Conservation (phyloP, 495 filamentous ascomycete genomes). For the Xylaria acuta region DNA sequence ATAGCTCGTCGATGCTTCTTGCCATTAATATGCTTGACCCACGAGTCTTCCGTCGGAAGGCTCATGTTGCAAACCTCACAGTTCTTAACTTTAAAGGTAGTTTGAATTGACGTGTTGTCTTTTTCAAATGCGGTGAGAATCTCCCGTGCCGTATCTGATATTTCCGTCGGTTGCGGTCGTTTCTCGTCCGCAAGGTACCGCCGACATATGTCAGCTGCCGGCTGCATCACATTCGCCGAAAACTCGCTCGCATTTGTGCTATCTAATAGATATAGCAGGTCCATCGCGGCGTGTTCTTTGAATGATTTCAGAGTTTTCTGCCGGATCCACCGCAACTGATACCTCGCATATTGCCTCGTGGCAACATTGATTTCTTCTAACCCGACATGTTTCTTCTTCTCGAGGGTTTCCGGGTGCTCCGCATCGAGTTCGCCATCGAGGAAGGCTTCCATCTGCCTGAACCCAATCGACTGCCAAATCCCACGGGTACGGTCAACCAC, state of each 20-base stretch:
- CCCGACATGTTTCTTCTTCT: conserved; percentile 42
- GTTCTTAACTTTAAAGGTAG: conserved; percentile 57
- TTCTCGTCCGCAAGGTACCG: conserved; percentile 62
- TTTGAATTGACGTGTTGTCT: conserved; percentile 51
- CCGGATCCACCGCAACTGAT: conserved; percentile 85
- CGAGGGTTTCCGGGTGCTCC: conserved; percentile 43
- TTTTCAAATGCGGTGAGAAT: conserved; percentile 62
- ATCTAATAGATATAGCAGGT: conserved; percentile 76
- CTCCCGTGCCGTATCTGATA: conserved; percentile 65
- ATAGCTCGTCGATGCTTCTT: conserved; percentile 57
- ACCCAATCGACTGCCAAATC: conserved; percentile 96
- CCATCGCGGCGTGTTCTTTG: conserved; percentile 52
- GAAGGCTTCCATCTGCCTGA: conserved; percentile 84
- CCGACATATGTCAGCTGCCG: conserved; percentile 65
- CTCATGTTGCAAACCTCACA: conserved; percentile 79
- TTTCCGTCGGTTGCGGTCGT: conserved; percentile 64
- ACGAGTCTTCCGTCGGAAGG: conserved; percentile 72
- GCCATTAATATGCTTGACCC: conserved; percentile 76
- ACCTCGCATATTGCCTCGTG: conserved; percentile 84
- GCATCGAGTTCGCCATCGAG: conserved; percentile 57
- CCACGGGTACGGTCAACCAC: conserved; percentile 74
- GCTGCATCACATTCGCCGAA: conserved; percentile 62
- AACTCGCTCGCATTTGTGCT: conserved; percentile 68
- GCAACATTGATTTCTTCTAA: conserved; percentile 70
- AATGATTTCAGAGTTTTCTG: conserved; percentile 76